Evolutionary conservation across 495 filamentous ascomycete species (phyloP), one percentile per base, ranked within the genome.

Genomic region (Podospora anserina): DNA sequence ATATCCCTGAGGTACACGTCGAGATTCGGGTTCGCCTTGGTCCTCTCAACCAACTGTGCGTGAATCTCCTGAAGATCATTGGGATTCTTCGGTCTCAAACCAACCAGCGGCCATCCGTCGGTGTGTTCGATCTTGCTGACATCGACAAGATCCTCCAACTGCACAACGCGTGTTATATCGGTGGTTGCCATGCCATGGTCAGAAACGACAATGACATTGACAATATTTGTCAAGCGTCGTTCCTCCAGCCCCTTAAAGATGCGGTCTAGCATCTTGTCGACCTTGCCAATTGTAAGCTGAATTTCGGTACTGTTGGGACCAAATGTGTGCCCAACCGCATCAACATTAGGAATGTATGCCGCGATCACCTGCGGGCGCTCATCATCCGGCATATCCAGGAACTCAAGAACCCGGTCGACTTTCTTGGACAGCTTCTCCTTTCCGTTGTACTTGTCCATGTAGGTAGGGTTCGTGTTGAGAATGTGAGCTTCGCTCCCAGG

Each of bases 141-240:
- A 71, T 96, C 91, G 34, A 98, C 84, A 3, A 97, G 73, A 75
- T 97, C 93, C 69, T 99, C 95, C n/a, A 98, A 80, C 76, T 98
- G 95, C 27, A 99, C 86, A 54, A 97, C 80, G n/a, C 94, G 88
- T 19, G 88, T 83, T 0, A 84, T 87, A 49, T 92, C 89, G 0
- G 95, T 97, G 1, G 91, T 94, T 4, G 94, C 94, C 95, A 99
- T 99, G 23, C 95, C 95, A 73, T 99, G 95, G 77, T 99, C 95
- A 13, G 92, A 96, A 18, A 99, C 94, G n/a, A 99, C 86, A 44
- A 99, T 88, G n/a, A 99, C 85, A 70, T 99, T 99, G 73, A 97
- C 91, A 59, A 98, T 88, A 11, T 89, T 76, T 0, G 93, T 97
- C 18, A 98, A 82, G 73, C 97, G 96, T 27, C 95, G 88, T 34